These are phyloP conservation scores for Hemileia vastatrix DNA, from an alignment of 1,284 basidiomycete species.

Conservation along the genomic window DNA sequence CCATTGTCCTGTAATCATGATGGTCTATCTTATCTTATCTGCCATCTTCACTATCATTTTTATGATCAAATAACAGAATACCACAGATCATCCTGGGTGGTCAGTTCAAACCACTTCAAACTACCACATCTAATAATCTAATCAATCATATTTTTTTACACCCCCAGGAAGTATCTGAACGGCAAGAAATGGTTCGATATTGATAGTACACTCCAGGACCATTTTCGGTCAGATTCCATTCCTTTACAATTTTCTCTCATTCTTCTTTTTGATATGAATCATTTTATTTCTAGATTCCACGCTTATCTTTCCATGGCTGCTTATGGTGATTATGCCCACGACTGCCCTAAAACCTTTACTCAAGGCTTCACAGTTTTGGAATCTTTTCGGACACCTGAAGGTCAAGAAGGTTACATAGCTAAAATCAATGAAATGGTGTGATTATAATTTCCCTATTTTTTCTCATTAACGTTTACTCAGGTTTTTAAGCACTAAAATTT, in stretches of 20 bases:
- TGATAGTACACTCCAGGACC: conserved; percentile 8
- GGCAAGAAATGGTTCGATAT: background rate
- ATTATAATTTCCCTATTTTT: background rate
- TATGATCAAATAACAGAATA: no score
- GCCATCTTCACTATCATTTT: no score
- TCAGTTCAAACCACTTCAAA: background rate
- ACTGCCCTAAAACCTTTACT: conserved; percentile 25
- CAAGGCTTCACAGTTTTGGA: conserved; percentile 23
- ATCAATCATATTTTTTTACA: background rate
- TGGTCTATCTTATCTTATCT: no score
- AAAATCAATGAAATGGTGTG: conserved; percentile 18
- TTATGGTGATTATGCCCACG: conserved; percentile 19
- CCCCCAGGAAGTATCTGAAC: conserved; percentile 1
- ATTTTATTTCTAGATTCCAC: conserved; percentile 6
- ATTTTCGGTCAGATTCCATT: background rate
- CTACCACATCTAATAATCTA: background rate
- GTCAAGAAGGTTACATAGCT: conserved; percentile 24
- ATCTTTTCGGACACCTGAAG: conserved; percentile 15
- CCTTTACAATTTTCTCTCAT: no score
- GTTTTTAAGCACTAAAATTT: background rate
- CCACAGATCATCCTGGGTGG: conserved; percentile 2
- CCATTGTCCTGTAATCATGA: no score
- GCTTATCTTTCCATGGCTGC: conserved; percentile 18
- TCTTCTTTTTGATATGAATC: background rate
- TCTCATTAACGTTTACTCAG: background rate